phyloP scores from a whole-genome alignment of 2,329 filamentous ascomycete genomes.

The Clarireedia monteithiana region DNA sequence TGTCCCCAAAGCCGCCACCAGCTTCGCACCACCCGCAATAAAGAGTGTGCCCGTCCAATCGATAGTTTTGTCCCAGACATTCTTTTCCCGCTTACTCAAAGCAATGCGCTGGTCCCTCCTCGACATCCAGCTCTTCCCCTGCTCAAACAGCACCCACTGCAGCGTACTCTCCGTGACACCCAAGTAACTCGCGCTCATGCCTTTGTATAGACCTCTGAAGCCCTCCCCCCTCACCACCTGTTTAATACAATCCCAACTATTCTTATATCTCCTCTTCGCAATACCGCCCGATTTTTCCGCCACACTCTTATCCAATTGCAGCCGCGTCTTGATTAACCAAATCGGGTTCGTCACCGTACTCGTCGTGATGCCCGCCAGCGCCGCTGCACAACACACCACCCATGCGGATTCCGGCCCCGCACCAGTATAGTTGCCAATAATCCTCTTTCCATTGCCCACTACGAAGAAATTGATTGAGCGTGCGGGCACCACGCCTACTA shows the following conservation, averaged over 20 bases:
- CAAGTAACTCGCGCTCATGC: slow-evolving; percentile 84
- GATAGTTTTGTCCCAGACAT: slow-evolving; percentile 64
- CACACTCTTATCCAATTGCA: slow-evolving; percentile 85
- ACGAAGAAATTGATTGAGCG: slow-evolving; percentile 90
- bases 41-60: slow-evolving; percentile 72
- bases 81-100: slow-evolving; percentile 54
- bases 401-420: slow-evolving; percentile 59
- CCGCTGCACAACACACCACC: slow-evolving; percentile 72
- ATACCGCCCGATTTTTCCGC: slow-evolving; percentile 49
- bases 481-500: slow-evolving; percentile 83
- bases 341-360: slow-evolving; percentile 92
- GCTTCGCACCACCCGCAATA: slow-evolving; percentile 77
- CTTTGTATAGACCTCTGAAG: slow-evolving; percentile 75
- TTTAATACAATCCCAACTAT: slow-evolving; percentile 78
- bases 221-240: slow-evolving; percentile 79
- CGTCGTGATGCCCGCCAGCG: slow-evolving; percentile 73
- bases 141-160: slow-evolving; percentile 92
- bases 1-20: slow-evolving; percentile 74
- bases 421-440: slow-evolving; percentile 71
- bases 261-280: slow-evolving; percentile 65
- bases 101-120: slow-evolving; percentile 51
- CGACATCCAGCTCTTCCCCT: slow-evolving; percentile 71
- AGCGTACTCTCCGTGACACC: slow-evolving; percentile 85
- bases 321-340: slow-evolving; percentile 88
- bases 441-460: slow-evolving; percentile 83